phyloP scores from a whole-genome alignment of 2,329 filamentous ascomycete species.

The Monosporascus cannonballus region DNA sequence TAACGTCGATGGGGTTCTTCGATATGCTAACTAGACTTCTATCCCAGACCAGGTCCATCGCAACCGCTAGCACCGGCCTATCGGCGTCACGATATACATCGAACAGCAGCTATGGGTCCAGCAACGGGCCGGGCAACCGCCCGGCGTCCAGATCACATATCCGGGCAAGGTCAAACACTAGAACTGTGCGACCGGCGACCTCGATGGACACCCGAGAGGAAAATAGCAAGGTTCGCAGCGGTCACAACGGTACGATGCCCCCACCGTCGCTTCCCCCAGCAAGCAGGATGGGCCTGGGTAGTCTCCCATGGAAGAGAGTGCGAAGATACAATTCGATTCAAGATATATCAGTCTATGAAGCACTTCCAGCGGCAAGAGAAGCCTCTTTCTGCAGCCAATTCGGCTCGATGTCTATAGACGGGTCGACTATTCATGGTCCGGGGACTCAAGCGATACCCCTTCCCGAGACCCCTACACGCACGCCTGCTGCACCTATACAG shows the following conservation, averaged over 20 bases:
- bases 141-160: constrained; percentile 25
- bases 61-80: constrained; percentile 1
- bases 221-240: constrained; percentile 9
- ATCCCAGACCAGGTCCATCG: constrained; percentile 11
- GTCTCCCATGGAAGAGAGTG: constrained; percentile 13
- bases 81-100: constrained; percentile 15
- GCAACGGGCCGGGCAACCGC: constrained; percentile 27
- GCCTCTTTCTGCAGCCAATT: constrained; percentile 37
- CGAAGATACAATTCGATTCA: constrained; percentile 21
- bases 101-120: constrained; percentile 31
- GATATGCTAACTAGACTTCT: background rate
- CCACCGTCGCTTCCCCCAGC: constrained; percentile 10
- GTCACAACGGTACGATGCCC: constrained; percentile 34
- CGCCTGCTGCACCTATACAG: background rate
- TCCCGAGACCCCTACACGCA: constrained; percentile 17
- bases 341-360: constrained; percentile 11
- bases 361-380: constrained; percentile 29
- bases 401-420: constrained; percentile 32
- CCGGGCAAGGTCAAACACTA: constrained; percentile 23
- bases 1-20: background rate
- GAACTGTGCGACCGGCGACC: constrained; percentile 22
- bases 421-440: constrained; percentile 18
- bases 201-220: constrained; percentile 24
- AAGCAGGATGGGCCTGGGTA: constrained; percentile 8
- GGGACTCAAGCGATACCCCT: constrained; percentile 43